Evolutionary conservation across 2,329 filamentous ascomycete species (phyloP).

Genomic region (Fusarium albidum): DNA sequence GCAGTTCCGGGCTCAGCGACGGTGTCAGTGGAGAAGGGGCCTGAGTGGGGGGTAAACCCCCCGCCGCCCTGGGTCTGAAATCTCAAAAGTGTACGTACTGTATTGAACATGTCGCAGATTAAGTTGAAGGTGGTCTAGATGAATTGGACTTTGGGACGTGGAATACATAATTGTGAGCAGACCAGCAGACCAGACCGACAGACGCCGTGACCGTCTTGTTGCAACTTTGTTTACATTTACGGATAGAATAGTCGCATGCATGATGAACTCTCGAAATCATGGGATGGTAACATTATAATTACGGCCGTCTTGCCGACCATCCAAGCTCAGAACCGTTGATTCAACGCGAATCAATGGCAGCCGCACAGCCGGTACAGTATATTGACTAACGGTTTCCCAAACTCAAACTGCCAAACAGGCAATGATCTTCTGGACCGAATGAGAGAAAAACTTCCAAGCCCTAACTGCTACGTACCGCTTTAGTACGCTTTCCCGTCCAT

Average conservation of each 20-base stretch:
- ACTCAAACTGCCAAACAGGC: slow-evolving; percentile 23
- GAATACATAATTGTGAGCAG: slow-evolving; percentile 1
- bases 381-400: slow-evolving; percentile 32
- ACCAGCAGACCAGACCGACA: no score
- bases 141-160: neutral
- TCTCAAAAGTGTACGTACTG: slow-evolving; percentile 1
- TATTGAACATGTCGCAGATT: slow-evolving; percentile 14
- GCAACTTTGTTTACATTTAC: no score
- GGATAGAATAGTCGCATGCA: neutral
- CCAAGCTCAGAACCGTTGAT: neutral
- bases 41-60: slow-evolving; percentile 16
- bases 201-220: neutral
- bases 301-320: neutral
- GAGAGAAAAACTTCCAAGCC: slow-evolving; percentile 13
- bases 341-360: slow-evolving; percentile 4
- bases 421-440: slow-evolving; percentile 13
- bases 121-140: slow-evolving; percentile 24
- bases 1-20: slow-evolving; percentile 6
- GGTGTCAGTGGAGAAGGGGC: slow-evolving; percentile 18
- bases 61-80: slow-evolving; percentile 3
- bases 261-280: neutral
- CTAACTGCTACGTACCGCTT: no score
- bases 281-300: slow-evolving; percentile 4
- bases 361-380: no score
- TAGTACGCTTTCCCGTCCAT: no score